phyloP scores from a whole-genome alignment of 2,329 filamentous ascomycete species.

The Fusarium floridanum region DNA sequence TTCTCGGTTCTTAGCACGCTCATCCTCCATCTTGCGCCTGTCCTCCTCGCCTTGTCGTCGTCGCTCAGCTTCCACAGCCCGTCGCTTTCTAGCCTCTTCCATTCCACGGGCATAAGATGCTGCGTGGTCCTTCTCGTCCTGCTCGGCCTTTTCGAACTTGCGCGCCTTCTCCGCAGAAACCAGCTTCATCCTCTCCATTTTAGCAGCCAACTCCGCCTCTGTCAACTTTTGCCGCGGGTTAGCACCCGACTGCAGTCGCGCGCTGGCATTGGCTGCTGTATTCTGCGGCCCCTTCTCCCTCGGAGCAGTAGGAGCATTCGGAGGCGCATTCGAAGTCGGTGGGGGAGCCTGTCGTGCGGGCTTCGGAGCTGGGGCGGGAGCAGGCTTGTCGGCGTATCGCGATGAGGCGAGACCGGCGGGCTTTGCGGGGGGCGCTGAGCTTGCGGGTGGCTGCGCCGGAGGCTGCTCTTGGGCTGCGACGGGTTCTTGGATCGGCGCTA shows the following conservation, averaged over 20 bases:
- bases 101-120: slow-evolving; percentile 66
- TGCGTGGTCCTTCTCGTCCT: slow-evolving; percentile 68
- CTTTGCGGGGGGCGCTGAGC: slow-evolving; percentile 32
- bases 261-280: slow-evolving; percentile 53
- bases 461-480: slow-evolving; percentile 17
- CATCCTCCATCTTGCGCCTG: slow-evolving; percentile 66
- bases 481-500: slow-evolving; percentile 29
- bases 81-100: slow-evolving; percentile 66
- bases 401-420: slow-evolving; percentile 48
- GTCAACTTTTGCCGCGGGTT: slow-evolving; percentile 73
- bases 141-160: slow-evolving; percentile 69
- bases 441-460: slow-evolving; percentile 22
- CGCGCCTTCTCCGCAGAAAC: slow-evolving; percentile 69
- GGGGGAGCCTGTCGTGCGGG: slow-evolving; percentile 35
- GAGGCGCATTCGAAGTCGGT: slow-evolving; percentile 44
- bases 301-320: slow-evolving; percentile 50
- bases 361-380: slow-evolving; percentile 24
- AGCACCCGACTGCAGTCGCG: slow-evolving; percentile 65
- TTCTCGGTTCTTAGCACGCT: slow-evolving; percentile 71
- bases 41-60: slow-evolving; percentile 66
- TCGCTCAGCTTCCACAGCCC: slow-evolving; percentile 65
- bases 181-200: slow-evolving; percentile 73
- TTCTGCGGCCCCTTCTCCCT: slow-evolving; percentile 47
- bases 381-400: slow-evolving; percentile 51
- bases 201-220: slow-evolving; percentile 68